Evolutionary conservation across 2,329 filamentous ascomycete genomes (phyloP), one percentile per base, ranked within the genome.

Genomic region (Nothomitra cinnamomea): DNA sequence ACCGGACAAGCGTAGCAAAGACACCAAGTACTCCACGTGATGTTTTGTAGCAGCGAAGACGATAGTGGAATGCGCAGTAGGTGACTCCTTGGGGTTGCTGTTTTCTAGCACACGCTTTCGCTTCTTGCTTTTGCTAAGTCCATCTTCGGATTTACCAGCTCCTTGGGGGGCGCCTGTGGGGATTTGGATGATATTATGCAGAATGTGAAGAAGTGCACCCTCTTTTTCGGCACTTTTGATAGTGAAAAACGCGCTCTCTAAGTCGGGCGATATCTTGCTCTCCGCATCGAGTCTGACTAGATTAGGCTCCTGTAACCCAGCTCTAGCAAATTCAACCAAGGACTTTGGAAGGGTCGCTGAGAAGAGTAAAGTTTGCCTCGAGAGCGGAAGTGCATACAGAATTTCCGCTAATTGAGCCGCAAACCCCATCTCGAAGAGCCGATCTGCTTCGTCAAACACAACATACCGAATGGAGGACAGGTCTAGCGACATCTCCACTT

Each of bases 341-440:
- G 88, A 94, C 54, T 90, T 90, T 1, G 92, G 92, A 19, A 98
- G 73, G 0, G 92, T 98, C 0, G 92, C 92, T 35, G 92, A 98
- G 67, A 98, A 98, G 1, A 98, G 74, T 6, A 96, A 71, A 2
- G 89, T 98, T 65, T 98, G 92, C 55, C 94, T 78, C 22, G 82
- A 85, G 0, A 79, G 72, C 1, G 94, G 92, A 15, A 98, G 72
- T 0, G 88, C 85, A 63, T 95, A 82, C 52, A 98, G 71, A 72
- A 96, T 96, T 65, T 98, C 92, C 1, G 85, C 84, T 60, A 98
- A 72, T 64, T 98, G 92, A 2, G 86, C 82, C 3, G 89, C 88
- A 65, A 98, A 98, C 61, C 92, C 94, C 90, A 98, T 95, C 65
- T 98, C 92, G 67, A 98, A 98, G 19, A 98, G 73, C 53, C 92